phyloP scores from a whole-genome alignment of 2,329 filamentous ascomycete genomes.

The Huntiella savannae region DNA sequence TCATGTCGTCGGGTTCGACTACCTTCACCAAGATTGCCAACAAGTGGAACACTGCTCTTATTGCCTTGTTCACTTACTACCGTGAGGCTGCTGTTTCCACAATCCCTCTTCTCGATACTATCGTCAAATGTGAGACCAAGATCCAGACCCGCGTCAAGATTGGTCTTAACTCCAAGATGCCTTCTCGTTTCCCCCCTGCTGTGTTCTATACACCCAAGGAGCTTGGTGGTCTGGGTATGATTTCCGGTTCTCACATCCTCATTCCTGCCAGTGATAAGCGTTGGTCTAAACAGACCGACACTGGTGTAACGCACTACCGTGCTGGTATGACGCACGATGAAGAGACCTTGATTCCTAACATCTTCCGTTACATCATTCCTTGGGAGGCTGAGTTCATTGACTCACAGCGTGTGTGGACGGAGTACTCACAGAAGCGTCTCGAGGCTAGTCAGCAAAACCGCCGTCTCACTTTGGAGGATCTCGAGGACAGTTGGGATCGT shows the following conservation, averaged over 20 bases:
- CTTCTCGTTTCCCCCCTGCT: slow-evolving; percentile 89
- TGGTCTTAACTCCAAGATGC: slow-evolving; percentile 97
- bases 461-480: slow-evolving; percentile 78
- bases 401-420: slow-evolving; percentile 96
- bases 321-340: slow-evolving; percentile 97
- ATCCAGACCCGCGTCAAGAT: slow-evolving; percentile 99
- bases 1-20: slow-evolving; percentile 98
- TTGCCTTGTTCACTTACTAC: slow-evolving; percentile 96
- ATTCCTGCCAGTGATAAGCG: slow-evolving; percentile 96
- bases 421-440: slow-evolving; percentile 93
- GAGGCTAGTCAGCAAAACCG: slow-evolving; percentile 97
- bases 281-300: slow-evolving; percentile 96
- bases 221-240: slow-evolving; percentile 92
- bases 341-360: slow-evolving; percentile 94
- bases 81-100: slow-evolving; percentile 94
- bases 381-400: slow-evolving; percentile 99
- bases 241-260: slow-evolving; percentile 92
- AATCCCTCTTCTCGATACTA: slow-evolving; percentile 81
- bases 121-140: slow-evolving; percentile 98
- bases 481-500: slow-evolving; percentile 97
- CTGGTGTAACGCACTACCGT: slow-evolving; percentile 89
- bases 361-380: slow-evolving; percentile 97
- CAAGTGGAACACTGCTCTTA: slow-evolving; percentile 97
- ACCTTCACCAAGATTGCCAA: slow-evolving; percentile 99
- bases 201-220: slow-evolving; percentile 99